These are phyloP conservation scores for Comarum palustre DNA, from an alignment of 306 rosid species.

Conservation along the genomic window DNA sequence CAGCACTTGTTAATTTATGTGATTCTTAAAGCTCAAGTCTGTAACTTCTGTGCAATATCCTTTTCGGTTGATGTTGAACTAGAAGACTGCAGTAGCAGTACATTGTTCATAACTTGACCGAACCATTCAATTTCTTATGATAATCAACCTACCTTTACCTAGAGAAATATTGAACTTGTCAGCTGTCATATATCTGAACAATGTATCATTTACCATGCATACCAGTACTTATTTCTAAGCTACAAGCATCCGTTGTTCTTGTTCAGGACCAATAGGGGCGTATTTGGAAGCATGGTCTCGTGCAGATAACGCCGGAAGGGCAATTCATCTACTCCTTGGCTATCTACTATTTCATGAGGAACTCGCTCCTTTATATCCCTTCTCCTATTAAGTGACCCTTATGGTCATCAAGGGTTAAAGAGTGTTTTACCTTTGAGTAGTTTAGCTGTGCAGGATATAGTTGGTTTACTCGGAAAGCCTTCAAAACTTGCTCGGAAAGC, in stretches of 20 bases:
- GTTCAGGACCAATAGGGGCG: conserved; percentile 27
- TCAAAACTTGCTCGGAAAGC: conserved; percentile 34
- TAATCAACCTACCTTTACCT: background rate
- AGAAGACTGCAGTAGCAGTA: background rate
- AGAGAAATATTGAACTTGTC: background rate
- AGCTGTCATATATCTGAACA: background rate
- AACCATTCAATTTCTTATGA: background rate
- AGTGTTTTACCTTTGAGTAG: conserved; percentile 19
- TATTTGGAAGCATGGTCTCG: conserved; percentile 17
- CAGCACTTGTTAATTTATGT: background rate
- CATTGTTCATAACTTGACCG: background rate
- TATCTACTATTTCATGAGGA: conserved; percentile 20
- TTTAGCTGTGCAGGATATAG: conserved; percentile 41
- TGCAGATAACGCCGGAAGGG: conserved; percentile 5
- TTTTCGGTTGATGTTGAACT: background rate
- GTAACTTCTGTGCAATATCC: background rate
- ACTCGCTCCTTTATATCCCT: conserved; percentile 7
- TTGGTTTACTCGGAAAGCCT: conserved; percentile 43
- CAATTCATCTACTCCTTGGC: conserved; percentile 3
- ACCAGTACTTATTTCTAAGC: conserved; percentile 3
- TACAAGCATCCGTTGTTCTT: conserved; percentile 11
- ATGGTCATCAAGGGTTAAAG: conserved; percentile 27
- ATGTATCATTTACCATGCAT: background rate
- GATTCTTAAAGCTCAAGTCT: background rate
- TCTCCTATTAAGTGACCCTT: conserved; percentile 16